Percentiles rank a stretch among this genome's conserved stretches.
Conservation (phyloP, 306 rosid genomes). For the Elaeagnus macrophylla region DNA sequence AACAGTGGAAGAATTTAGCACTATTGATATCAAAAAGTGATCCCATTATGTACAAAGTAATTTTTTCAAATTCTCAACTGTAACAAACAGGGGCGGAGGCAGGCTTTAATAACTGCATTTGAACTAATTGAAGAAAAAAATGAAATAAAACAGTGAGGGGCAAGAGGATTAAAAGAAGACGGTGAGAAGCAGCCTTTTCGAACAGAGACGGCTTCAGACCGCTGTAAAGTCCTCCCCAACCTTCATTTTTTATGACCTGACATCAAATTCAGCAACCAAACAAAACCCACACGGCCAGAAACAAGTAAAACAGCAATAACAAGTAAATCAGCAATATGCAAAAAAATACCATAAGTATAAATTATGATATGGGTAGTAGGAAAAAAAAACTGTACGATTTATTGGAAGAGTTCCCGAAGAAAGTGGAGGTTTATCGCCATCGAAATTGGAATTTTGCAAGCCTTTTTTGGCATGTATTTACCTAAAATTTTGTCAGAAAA, state of each 20-base stretch:
- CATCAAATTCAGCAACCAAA: no score
- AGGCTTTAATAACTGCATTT: no score
- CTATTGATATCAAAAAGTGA: no score
- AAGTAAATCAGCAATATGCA: no score
- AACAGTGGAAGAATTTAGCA: no score
- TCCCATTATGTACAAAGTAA: no score
- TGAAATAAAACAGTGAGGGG: not conserved
- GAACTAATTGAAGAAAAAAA: no score
- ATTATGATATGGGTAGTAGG: not conserved
- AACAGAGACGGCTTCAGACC: constrained; percentile 79
- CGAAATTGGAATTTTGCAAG: not conserved
- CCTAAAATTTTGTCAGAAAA: constrained; percentile 17
- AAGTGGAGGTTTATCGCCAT: constrained; percentile 6
- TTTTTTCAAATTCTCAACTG: no score
- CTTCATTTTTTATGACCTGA: constrained; percentile 55
- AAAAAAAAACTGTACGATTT: constrained; percentile 37
- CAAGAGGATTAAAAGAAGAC: not conserved
- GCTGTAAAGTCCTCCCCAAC: constrained; percentile 82
- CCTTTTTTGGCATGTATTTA: constrained; percentile 56
- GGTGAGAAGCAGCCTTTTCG: constrained; percentile 79
- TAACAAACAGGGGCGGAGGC: no score
- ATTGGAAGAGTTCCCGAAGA: constrained; percentile 42
- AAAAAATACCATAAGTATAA: not conserved
- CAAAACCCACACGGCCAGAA: no score
- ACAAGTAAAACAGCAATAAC: no score